Conservation (phyloP, 352 stramenopile genomes). For the Pythium dissotocum region DNA sequence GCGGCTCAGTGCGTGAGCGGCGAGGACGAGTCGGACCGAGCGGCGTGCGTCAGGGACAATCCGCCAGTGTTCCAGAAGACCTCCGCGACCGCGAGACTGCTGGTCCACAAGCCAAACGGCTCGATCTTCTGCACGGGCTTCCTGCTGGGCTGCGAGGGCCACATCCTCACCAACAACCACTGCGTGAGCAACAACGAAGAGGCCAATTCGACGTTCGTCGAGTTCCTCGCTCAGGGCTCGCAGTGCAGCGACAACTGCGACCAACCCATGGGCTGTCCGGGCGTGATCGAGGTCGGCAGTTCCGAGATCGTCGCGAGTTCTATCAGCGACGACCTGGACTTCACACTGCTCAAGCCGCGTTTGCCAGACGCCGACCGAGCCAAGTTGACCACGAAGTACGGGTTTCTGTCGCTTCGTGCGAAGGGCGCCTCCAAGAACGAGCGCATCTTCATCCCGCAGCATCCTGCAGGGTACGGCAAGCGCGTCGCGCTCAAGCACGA, state of each 20-base stretch:
- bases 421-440: slow-evolving; percentile 25
- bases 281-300: slow-evolving; percentile 32
- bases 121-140: slow-evolving; percentile 56
- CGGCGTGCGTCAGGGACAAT: slow-evolving; percentile 31
- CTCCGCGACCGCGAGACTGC: slow-evolving; percentile 35
- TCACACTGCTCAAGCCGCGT: slow-evolving; percentile 35
- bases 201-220: slow-evolving; percentile 37
- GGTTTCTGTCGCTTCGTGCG: slow-evolving; percentile 43
- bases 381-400: slow-evolving; percentile 35
- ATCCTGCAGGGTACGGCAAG: slow-evolving; percentile 47
- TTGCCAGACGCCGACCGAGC: slow-evolving; percentile 17
- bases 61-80: slow-evolving; percentile 21
- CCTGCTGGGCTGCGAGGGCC: slow-evolving; percentile 51
- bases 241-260: slow-evolving; percentile 32
- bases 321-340: slow-evolving; percentile 35
- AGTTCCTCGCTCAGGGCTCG: slow-evolving; percentile 45
- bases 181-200: slow-evolving; percentile 39
- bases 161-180: slow-evolving; percentile 63
- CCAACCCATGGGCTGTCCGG: slow-evolving; percentile 31
- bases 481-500: slow-evolving; percentile 47
- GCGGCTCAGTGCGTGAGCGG: slow-evolving; percentile 17
- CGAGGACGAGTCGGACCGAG: slow-evolving; percentile 30
- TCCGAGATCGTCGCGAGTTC: slow-evolving; percentile 40
- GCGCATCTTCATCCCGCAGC: slow-evolving; percentile 58
- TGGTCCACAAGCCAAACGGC: slow-evolving; percentile 44